Evolutionary conservation across 352 stramenopile genomes (phyloP), one percentile per base, ranked within the genome.

Genomic region (Pilasporangium apinafurcum): DNA sequence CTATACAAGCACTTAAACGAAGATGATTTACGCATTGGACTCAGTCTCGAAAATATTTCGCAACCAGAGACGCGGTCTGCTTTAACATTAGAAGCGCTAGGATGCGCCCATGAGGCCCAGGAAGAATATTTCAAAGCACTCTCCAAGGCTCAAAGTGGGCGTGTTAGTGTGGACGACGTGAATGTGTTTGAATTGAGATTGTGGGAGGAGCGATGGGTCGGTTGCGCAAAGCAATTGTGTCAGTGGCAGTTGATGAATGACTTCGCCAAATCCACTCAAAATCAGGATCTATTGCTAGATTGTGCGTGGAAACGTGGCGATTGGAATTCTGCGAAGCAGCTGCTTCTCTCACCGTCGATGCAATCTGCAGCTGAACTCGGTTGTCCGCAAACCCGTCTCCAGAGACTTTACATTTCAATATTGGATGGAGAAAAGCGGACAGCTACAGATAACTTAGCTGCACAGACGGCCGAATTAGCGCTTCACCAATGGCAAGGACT

Each of bases 171-270:
- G 33, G 78, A 92, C 26, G 76, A 92, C 37, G 72, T 90, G 7
- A 95, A 82, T 51, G 34, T 88, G 16, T 93, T 95, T 40, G 86
- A 96, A 62, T 43, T 95, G 5, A 65, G 83, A 10, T 51, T 92
- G 20, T 94, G 86, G 83, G 79, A 96, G 52, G 76, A 95, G 32
- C 73, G 84, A 21, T 97, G 90, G 90, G 83, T 97, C 26, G 88
- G 81, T 2, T 96, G 83, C 51, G 84, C 85, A 1, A 89, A 94
- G 62, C 82, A 97, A 42, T 55, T 97, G 26, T 95, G 83, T 17
- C 85, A 97, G 53, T 97, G 90, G 90, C 77, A 91, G 46, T 67
- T 96, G 7, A 89, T 97, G 77, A 84, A 92, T 51, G 83, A 96
- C 39, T 97, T 96, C 59, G 86, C 85, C 9, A 92, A 93, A 48